Conservation (phyloP, 2,329 filamentous ascomycete genomes). For the Sphaerostilbella broomeana region DNA sequence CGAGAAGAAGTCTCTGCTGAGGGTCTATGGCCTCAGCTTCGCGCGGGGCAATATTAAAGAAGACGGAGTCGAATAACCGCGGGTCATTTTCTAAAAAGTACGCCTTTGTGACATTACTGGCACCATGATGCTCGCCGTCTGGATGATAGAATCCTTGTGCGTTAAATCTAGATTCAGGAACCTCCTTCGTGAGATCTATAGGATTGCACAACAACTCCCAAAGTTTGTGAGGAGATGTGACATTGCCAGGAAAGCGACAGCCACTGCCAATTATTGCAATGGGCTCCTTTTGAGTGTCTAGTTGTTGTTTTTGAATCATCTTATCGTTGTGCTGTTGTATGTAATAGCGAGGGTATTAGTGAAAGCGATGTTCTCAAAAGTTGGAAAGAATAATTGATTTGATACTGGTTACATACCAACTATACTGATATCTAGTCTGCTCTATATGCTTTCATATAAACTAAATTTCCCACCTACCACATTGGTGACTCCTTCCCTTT, state of each 20-base stretch:
- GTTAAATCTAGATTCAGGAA: slow-evolving; percentile 20
- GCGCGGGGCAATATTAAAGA: slow-evolving; percentile 34
- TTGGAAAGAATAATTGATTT: no score
- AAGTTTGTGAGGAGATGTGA: slow-evolving; percentile 26
- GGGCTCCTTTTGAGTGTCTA: slow-evolving; percentile 22
- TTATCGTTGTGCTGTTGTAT: background rate
- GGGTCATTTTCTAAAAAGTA: slow-evolving; percentile 36
- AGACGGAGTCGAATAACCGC: slow-evolving; percentile 26
- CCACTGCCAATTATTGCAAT: slow-evolving; percentile 35
- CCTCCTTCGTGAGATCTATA: slow-evolving; percentile 27
- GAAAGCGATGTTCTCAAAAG: no score
- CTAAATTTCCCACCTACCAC: no score
- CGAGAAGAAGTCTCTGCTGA: slow-evolving; percentile 35
- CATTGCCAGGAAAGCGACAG: slow-evolving; percentile 33
- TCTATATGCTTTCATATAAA: no score
- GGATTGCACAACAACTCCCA: slow-evolving; percentile 27
- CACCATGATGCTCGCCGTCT: slow-evolving; percentile 27
- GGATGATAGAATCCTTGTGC: slow-evolving; percentile 18
- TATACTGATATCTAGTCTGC: no score
- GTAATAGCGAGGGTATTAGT: background rate
- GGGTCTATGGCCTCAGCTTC: slow-evolving; percentile 38
- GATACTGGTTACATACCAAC: no score
- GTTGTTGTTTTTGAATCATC: no score
- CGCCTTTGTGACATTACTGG: slow-evolving; percentile 14
- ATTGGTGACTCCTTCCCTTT: no score